Evolutionary conservation across 2,329 filamentous ascomycete species (phyloP), one percentile per base, ranked within the genome.

Genomic region (Thielaviopsis euricoi): DNA sequence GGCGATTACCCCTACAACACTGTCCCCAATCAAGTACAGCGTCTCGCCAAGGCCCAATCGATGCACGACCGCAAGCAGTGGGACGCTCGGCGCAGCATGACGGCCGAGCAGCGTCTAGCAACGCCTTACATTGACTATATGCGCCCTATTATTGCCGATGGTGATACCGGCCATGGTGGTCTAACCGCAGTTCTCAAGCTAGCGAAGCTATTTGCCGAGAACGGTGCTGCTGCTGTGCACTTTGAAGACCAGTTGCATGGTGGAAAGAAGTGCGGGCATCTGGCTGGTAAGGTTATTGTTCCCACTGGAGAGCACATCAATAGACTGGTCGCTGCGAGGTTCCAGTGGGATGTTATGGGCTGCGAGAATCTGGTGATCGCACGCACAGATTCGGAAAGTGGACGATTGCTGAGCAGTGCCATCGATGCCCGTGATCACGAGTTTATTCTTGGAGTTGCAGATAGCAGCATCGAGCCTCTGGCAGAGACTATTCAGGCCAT

Each of bases 1-100:
- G 93, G 93, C 66, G 93, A 98, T 71, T 98, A 98, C 70, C 93
- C 93, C 0, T 98, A 98, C 74, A 97, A 97, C 69, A 98, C 93
- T 0, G 93, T 98, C 4, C 93, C 93, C 9, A 97, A 97, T 72
- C 93, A 97, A 70, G 93, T 98, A 3, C 89, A 98, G 74, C 82
- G 93, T 62, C 75, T 98, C 55, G 89, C 94, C 74, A 97, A 97
- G 73, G 93, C 93, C 3, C 93, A 98, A 71, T 89, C 89, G 63
- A 83, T 97, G 76, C 93, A 98, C 70, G 93, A 98, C 71, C 85
- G 93, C 64, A 95, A 94, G 71, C 87, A 96, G 67, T 97, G 87
- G 84, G 89, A 96, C 69, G 74, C 81, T 23, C 79, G 93, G 60
- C 80, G 89, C 63, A 88, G 88, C 70, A 74, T 97, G 77, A 84